phyloP scores from a whole-genome alignment of 768 basidiomycete species.

The Mycena amicta region DNA sequence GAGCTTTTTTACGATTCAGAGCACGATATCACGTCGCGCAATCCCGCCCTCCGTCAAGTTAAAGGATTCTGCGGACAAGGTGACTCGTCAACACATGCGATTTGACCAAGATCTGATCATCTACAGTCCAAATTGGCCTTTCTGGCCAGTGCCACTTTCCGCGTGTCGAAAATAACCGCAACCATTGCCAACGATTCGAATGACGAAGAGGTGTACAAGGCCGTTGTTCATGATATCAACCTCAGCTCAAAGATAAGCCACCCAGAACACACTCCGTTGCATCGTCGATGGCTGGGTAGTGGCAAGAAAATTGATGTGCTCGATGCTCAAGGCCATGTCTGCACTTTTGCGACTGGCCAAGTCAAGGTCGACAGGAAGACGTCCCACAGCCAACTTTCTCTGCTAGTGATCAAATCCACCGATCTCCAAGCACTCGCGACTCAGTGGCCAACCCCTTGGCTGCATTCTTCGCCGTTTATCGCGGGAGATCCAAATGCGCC shows the following conservation, averaged over 20 bases:
- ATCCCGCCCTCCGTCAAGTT: conserved; percentile 42
- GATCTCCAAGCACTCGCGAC: conserved; percentile 46
- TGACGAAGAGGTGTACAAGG: conserved; percentile 39
- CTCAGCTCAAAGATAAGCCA: conserved; percentile 52
- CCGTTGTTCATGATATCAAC: conserved; percentile 43
- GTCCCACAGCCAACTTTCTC: conserved; percentile 36
- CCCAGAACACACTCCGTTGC: conserved; percentile 43
- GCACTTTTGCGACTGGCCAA: conserved; percentile 45
- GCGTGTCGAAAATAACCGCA: conserved; percentile 50
- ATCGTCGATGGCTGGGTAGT: conserved; percentile 57
- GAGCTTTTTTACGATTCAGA: conserved; percentile 35
- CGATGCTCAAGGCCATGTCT: conserved; percentile 51
- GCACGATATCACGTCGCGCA: conserved; percentile 47
- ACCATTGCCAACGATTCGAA: conserved; percentile 37
- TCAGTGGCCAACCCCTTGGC: conserved; percentile 67
- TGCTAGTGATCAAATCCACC: conserved; percentile 46
- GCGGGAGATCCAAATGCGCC: conserved; percentile 62
- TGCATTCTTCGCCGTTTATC: conserved; percentile 51
- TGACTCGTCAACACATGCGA: conserved; percentile 27
- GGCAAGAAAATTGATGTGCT: conserved; percentile 33
- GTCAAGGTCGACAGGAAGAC: conserved; percentile 49
- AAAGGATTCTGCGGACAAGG: conserved; percentile 41
- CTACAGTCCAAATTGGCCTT: conserved; percentile 49
- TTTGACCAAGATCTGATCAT: not conserved
- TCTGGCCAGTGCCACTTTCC: conserved; percentile 45